phyloP scores from a whole-genome alignment of 805 yeast genomes.

The Wickerhamomyces pijperi region DNA sequence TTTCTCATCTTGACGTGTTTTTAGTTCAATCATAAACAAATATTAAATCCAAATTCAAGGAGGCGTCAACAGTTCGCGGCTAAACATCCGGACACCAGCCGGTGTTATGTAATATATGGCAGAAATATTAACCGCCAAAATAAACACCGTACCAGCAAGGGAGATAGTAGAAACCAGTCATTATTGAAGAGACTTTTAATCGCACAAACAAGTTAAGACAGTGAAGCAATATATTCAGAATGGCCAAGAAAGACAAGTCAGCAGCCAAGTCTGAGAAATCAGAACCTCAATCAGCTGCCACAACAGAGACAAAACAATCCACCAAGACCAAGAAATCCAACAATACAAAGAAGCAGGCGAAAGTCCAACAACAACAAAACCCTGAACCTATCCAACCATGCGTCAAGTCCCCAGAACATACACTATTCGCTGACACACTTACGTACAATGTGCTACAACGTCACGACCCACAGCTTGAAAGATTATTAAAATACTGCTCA shows the following conservation, averaged over 20 bases:
- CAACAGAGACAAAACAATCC: not conserved
- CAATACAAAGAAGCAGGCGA: not conserved
- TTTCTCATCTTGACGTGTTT: no score
- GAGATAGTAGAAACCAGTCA: no score
- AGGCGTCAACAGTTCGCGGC: no score
- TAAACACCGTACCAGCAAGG: no score
- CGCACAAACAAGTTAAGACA: no score
- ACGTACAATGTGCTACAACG: not conserved
- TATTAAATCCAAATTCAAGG: no score
- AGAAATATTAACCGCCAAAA: no score
- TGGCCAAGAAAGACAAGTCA: not conserved
- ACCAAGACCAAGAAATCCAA: not conserved
- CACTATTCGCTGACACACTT: not conserved
- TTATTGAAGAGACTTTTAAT: no score
- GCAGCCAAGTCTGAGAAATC: not conserved
- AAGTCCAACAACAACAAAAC: not conserved
- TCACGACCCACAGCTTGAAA: not conserved
- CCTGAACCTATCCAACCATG: not conserved
- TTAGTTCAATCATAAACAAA: no score
- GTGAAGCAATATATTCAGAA: no score
- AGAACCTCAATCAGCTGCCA: not conserved
- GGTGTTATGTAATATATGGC: no score
- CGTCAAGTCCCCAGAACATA: not conserved
- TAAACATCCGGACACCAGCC: no score
- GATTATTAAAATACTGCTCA: not conserved